phyloP scores from a whole-genome alignment of 1,284 basidiomycete genomes.

The Neolentinus lepideus region DNA sequence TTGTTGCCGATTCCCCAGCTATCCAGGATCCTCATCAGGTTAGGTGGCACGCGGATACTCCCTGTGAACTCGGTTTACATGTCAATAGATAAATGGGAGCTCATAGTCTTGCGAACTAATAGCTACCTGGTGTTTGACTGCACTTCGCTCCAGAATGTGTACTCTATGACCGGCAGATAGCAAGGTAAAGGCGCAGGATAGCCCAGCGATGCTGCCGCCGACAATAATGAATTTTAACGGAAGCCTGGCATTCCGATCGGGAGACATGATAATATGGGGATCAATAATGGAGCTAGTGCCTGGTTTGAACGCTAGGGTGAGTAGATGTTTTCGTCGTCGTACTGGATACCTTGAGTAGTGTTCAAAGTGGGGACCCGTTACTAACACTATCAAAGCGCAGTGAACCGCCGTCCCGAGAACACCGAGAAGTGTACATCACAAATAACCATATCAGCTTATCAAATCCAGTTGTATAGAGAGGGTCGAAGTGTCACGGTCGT shows the following conservation, averaged over 20 bases:
- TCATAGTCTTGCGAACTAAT: not conserved
- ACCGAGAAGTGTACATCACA: too few species aligned
- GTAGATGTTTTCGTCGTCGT: too few species aligned
- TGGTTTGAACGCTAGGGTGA: too few species aligned
- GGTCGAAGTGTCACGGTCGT: too few species aligned
- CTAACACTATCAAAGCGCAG: too few species aligned
- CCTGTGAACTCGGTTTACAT: slow-evolving; percentile 17
- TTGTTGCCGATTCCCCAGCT: slow-evolving; percentile 44
- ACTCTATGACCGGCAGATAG: slow-evolving; percentile 48
- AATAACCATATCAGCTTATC: too few species aligned
- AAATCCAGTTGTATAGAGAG: too few species aligned
- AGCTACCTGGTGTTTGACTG: slow-evolving; percentile 3
- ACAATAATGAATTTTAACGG: not conserved
- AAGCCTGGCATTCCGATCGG: not conserved
- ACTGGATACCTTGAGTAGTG: too few species aligned
- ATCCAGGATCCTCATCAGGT: slow-evolving; percentile 46
- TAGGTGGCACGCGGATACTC: slow-evolving; percentile 45
- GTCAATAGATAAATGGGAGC: slow-evolving; percentile 2
- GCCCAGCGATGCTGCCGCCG: slow-evolving; percentile 29
- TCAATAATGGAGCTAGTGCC: too few species aligned
- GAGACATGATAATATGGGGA: not conserved
- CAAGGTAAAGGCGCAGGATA: slow-evolving; percentile 47
- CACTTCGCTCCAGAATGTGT: slow-evolving; percentile 36
- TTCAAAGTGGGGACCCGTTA: too few species aligned
- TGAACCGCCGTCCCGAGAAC: too few species aligned